These are phyloP conservation scores for Lactuca sativa DNA, from an alignment of 129 eudicot species.

Conservation along the genomic window DNA sequence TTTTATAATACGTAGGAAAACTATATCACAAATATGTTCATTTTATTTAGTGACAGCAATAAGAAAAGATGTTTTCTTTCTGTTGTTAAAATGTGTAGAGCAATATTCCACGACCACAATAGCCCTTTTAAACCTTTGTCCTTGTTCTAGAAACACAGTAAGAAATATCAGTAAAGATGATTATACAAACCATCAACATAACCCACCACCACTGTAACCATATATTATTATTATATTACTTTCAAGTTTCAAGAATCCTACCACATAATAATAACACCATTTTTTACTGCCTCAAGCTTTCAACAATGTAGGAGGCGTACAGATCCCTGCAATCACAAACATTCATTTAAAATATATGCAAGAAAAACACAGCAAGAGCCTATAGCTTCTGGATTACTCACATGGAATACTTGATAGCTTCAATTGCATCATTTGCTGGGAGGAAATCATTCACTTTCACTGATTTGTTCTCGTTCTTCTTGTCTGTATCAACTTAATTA, in stretches of 20 bases:
- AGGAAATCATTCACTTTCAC: conserved; percentile 88
- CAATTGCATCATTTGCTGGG: conserved; percentile 74
- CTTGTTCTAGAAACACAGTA: background rate
- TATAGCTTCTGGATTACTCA: conserved; percentile 32
- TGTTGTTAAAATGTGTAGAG: background rate
- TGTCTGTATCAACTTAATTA: conserved; percentile 47
- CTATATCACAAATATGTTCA: background rate
- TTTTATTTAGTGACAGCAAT: background rate
- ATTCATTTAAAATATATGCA: background rate
- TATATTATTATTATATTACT: conserved; percentile 10
- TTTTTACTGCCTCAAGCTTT: conserved; percentile 79
- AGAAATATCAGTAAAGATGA: background rate
- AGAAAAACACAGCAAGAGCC: background rate
- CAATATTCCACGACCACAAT: background rate
- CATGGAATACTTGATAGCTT: conserved; percentile 89
- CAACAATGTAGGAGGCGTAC: conserved; percentile 83
- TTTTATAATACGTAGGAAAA: too few relatives aligned
- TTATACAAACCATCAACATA: conserved; percentile 4
- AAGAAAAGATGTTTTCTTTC: background rate
- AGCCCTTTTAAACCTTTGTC: background rate
- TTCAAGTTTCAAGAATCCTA: conserved; percentile 3
- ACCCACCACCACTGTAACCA: conserved; percentile 2
- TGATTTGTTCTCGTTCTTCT: conserved; percentile 92
- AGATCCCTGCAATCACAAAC: conserved; percentile 63
- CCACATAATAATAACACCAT: conserved; percentile 1